phyloP scores from a whole-genome alignment of 371 early-diverging fungal species.

The Quaeritorhiza haematococci region DNA sequence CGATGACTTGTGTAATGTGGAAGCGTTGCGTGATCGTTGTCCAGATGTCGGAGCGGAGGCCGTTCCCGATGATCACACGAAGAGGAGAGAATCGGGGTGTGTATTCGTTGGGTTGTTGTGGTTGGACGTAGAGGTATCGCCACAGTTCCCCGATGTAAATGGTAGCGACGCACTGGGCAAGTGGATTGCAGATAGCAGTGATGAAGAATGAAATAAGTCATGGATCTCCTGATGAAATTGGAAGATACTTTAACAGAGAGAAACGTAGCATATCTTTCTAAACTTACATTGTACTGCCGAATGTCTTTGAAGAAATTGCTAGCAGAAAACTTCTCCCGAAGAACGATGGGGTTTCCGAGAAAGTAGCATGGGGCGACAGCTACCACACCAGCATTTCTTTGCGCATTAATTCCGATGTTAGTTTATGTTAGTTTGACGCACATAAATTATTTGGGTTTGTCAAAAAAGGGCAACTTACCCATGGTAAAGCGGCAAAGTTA shows the following conservation, averaged over 20 bases:
- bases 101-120: slow-evolving; percentile 44
- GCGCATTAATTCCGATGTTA: neutral
- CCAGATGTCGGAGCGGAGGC: slow-evolving; percentile 70
- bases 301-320: slow-evolving; percentile 22
- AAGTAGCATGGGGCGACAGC: slow-evolving; percentile 21
- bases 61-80: slow-evolving; percentile 63
- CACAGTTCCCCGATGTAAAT: slow-evolving; percentile 67
- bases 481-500: slow-evolving; percentile 23
- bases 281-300: slow-evolving; percentile 4
- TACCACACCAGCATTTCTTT: slow-evolving; percentile 20
- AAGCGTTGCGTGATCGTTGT: slow-evolving; percentile 50
- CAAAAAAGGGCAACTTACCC: slow-evolving; percentile 8
- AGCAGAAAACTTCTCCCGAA: slow-evolving; percentile 25
- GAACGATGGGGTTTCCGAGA: slow-evolving; percentile 16
- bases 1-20: slow-evolving; percentile 44
- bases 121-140: slow-evolving; percentile 54
- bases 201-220: neutral
- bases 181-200: neutral
- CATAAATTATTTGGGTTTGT: neutral
- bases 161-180: slow-evolving; percentile 5
- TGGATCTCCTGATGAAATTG: no score
- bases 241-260: no score
- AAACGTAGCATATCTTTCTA: no score
- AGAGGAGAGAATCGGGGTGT: slow-evolving; percentile 32
- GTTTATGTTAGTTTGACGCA: no score